phyloP scores from a whole-genome alignment of 2,329 filamentous ascomycete genomes.

The Teratosphaeria zuluensis region DNA sequence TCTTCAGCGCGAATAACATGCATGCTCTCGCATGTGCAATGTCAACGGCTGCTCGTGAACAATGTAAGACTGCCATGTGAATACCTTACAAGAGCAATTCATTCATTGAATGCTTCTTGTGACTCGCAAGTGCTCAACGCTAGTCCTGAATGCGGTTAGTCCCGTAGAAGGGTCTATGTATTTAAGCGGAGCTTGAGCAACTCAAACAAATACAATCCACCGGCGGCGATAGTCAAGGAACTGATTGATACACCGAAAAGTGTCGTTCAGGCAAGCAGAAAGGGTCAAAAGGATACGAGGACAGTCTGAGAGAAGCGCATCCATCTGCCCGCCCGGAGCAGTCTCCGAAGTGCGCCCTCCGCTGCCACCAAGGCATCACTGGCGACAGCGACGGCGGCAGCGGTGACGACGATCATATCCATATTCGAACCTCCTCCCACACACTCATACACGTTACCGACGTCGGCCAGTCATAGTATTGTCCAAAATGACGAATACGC shows the following conservation, averaged over 20 bases:
- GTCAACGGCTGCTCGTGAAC: no score
- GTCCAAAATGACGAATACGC: constrained; percentile 11
- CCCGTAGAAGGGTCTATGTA: not conserved
- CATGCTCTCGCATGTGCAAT: not conserved
- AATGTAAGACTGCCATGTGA: not conserved
- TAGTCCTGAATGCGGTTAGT: not conserved
- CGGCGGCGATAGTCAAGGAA: not conserved
- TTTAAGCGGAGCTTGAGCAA: not conserved
- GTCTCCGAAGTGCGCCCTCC: not conserved
- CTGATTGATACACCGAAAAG: not conserved
- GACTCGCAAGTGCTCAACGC: not conserved
- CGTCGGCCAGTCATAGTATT: not conserved
- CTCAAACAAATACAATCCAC: not conserved
- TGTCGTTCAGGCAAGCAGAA: not conserved
- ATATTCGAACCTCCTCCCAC: not conserved
- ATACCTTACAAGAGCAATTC: not conserved
- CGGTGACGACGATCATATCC: not conserved
- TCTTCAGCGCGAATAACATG: not conserved
- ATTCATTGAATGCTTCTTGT: not conserved
- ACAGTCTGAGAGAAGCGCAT: not conserved
- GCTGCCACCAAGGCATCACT: not conserved
- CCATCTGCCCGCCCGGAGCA: not conserved
- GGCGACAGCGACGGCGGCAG: not conserved
- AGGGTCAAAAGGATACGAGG: not conserved
- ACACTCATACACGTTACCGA: not conserved